phyloP scores from a whole-genome alignment of 164 flowering plant genomes.

The Chimonanthus praecox region DNA sequence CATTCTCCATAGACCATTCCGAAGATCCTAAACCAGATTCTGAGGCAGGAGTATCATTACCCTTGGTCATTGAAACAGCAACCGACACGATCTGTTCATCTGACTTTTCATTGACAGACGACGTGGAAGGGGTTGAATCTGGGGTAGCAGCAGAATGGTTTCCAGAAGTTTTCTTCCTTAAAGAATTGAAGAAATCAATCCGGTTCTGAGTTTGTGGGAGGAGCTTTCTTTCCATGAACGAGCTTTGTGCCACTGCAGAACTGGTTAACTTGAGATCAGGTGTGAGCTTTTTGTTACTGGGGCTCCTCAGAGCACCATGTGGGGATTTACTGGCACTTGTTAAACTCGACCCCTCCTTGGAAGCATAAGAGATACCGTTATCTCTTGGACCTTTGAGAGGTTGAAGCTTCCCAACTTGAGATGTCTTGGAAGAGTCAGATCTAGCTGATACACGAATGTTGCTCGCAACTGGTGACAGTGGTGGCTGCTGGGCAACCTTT shows the following conservation, averaged over 20 bases:
- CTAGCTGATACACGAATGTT: constrained; percentile 45
- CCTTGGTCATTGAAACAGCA: constrained; percentile 25
- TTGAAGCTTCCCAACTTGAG: constrained; percentile 60
- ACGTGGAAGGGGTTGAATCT: constrained; percentile 29
- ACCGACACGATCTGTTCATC: constrained; percentile 27
- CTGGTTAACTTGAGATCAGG: constrained; percentile 45
- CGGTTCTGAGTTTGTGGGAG: constrained; percentile 68
- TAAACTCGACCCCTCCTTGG: constrained; percentile 49
- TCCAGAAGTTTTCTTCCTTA: constrained; percentile 62
- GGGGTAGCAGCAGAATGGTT: constrained; percentile 24
- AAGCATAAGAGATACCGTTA: constrained; percentile 41
- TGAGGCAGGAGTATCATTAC: constrained; percentile 11
- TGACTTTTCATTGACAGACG: constrained; percentile 31
- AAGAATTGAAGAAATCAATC: constrained; percentile 68
- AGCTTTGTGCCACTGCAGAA: constrained; percentile 23
- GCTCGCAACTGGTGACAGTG: constrained; percentile 31
- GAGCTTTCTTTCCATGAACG: constrained; percentile 48
- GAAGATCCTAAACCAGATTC: constrained; percentile 18
- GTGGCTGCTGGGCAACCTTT: constrained; percentile 46
- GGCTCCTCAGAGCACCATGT: constrained; percentile 25
- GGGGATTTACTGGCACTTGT: constrained; percentile 32
- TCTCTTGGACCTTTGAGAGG: constrained; percentile 72
- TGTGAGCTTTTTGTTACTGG: constrained; percentile 32
- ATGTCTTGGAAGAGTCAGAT: constrained; percentile 46
- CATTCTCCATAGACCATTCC: constrained; percentile 29